These are phyloP conservation scores for Colletotrichum cereale DNA, from an alignment of 2,329 filamentous ascomycete genomes.

Conservation along the genomic window DNA sequence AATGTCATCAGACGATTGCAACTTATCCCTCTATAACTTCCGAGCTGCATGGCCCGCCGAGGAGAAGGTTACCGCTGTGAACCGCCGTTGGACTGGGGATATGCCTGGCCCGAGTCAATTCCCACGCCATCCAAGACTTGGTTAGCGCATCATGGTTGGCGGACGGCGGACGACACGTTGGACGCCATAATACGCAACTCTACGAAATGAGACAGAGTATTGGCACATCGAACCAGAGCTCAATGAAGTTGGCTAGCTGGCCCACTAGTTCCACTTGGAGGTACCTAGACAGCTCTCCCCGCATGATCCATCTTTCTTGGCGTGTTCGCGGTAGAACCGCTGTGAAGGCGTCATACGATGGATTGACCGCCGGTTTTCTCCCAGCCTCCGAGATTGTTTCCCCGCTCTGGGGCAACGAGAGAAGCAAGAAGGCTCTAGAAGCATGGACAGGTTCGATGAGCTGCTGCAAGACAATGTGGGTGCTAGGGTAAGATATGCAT, in stretches of 20 bases:
- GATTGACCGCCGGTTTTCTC: conserved; percentile 3
- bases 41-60: conserved; percentile 1
- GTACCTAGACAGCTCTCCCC: conserved; percentile 2
- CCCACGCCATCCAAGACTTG: not conserved
- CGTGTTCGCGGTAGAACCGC: conserved; percentile 24
- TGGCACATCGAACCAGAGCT: conserved; percentile 7
- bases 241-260: conserved; percentile 2
- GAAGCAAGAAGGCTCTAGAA: not conserved
- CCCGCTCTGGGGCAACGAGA: not conserved
- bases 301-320: conserved; percentile 6
- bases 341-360: conserved; percentile 11
- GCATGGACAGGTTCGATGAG: not conserved
- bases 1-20: conserved; percentile 12
- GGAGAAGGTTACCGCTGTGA: conserved; percentile 5
- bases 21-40: not conserved
- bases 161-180: conserved; percentile 28
- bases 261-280: conserved; percentile 1
- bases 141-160: conserved; percentile 2
- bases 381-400: not conserved
- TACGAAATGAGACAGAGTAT: conserved; percentile 13
- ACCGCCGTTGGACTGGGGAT: conserved; percentile 3
- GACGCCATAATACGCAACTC: conserved; percentile 33
- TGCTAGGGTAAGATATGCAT: not conserved
- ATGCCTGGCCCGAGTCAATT: conserved; percentile 21
- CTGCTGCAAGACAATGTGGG: not conserved